A percentile compares a stretch with the other conserved stretches of the same genome.
phyloP scores from a whole-genome alignment of 768 basidiomycete species.

The Tremella fuciformis region DNA sequence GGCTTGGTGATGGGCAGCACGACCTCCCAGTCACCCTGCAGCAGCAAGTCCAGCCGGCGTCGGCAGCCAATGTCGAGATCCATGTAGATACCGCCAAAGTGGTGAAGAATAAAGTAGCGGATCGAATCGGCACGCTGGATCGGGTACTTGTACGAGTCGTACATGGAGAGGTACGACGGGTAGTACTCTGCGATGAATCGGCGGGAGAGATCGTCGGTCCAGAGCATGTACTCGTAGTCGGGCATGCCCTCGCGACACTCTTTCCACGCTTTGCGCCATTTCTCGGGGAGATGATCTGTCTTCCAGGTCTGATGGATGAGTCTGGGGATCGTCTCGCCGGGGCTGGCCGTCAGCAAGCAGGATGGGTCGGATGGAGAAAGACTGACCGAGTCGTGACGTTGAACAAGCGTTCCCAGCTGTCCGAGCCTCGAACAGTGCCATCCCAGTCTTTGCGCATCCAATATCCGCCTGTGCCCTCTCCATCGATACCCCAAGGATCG shows the following conservation, averaged over 20 bases:
- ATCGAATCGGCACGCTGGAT: conserved; percentile 97
- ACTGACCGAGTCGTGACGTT: conserved; percentile 47
- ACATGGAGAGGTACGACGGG: conserved; percentile 88
- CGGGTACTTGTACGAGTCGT: conserved; percentile 81
- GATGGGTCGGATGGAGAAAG: neutral
- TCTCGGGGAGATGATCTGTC: conserved; percentile 73
- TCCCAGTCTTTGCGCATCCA: conserved; percentile 50
- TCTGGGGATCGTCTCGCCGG: conserved; percentile 76
- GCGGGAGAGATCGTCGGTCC: conserved; percentile 89
- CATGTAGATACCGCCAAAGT: conserved; percentile 92
- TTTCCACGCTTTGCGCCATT: conserved; percentile 77
- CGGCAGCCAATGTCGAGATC: conserved; percentile 95
- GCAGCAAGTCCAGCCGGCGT: conserved; percentile 77
- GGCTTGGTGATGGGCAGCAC: conserved; percentile 94
- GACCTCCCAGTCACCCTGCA: conserved; percentile 69
- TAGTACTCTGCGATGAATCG: conserved; percentile 85
- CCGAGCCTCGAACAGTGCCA: conserved; percentile 38
- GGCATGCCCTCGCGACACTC: conserved; percentile 87
- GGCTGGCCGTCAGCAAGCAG: conserved; percentile 52
- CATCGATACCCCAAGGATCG: conserved; percentile 35
- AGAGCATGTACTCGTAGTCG: conserved; percentile 95
- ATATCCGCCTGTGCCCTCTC: conserved; percentile 42
- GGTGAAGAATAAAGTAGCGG: conserved; percentile 94
- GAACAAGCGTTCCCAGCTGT: conserved; percentile 44
- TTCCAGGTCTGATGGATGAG: conserved; percentile 99